phyloP scores from a whole-genome alignment of 2,329 filamentous ascomycete genomes.

The Lachnum nothofagi region DNA sequence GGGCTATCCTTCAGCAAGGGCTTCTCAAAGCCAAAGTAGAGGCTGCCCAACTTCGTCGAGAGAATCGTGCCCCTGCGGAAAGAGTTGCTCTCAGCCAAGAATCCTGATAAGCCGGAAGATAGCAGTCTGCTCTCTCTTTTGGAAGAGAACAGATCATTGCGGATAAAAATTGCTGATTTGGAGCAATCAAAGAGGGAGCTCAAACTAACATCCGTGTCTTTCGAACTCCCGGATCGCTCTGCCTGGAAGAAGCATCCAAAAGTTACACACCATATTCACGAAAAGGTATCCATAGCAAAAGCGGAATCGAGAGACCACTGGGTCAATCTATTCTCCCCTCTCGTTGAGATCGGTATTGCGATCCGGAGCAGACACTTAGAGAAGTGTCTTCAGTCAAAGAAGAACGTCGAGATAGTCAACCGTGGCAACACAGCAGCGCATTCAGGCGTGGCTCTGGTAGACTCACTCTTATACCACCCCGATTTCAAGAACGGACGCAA shows the following conservation, averaged over 20 bases:
- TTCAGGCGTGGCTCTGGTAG: background rate
- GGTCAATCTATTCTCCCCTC: background rate
- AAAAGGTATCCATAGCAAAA: background rate
- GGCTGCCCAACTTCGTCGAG: background rate
- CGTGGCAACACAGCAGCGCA: background rate
- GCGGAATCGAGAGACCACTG: background rate
- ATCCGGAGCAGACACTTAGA: background rate
- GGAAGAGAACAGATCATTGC: background rate
- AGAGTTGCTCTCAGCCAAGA: background rate
- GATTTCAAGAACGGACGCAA: background rate
- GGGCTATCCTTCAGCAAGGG: background rate
- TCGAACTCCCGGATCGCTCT: background rate
- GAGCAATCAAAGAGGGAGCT: background rate
- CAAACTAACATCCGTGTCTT: background rate
- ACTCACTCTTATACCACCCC: background rate
- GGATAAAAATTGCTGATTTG: background rate
- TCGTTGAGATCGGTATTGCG: background rate
- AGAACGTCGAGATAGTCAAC: background rate
- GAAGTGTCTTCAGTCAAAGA: background rate
- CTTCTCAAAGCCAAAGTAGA: background rate
- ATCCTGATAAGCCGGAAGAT: background rate
- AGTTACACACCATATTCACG: background rate
- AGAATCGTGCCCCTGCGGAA: background rate
- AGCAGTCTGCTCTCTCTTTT: background rate
- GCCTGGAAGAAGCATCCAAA: background rate